phyloP scores from a whole-genome alignment of 2,329 filamentous ascomycete species.

The Sclerotinia spermophila region DNA sequence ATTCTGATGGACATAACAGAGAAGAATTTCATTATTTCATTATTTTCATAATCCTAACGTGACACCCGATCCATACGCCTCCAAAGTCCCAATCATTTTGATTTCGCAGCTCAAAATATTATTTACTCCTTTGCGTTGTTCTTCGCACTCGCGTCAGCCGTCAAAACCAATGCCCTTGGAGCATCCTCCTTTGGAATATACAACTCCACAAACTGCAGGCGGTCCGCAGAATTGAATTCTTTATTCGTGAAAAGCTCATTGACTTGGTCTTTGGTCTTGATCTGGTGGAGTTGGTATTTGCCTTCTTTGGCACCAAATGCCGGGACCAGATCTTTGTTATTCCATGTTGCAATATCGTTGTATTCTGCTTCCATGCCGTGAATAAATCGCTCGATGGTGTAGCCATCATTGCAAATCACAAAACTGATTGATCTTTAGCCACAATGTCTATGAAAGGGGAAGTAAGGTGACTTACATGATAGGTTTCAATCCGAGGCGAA shows the following conservation, averaged over 20 bases:
- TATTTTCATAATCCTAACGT: not conserved
- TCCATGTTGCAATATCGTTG: slow-evolving; percentile 77
- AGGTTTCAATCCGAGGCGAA: slow-evolving; percentile 67
- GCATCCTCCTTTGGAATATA: slow-evolving; percentile 79
- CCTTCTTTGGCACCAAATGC: slow-evolving; percentile 62
- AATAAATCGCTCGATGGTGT: slow-evolving; percentile 85
- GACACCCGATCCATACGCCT: not conserved
- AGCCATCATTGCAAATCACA: slow-evolving; percentile 83
- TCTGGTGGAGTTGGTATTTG: slow-evolving; percentile 58
- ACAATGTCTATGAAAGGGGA: not conserved
- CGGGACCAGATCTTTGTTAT: slow-evolving; percentile 63
- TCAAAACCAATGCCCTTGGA: slow-evolving; percentile 64
- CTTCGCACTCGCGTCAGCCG: slow-evolving; percentile 66
- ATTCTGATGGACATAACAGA: not conserved
- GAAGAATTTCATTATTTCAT: slow-evolving; percentile 1
- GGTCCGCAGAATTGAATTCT: slow-evolving; percentile 56
- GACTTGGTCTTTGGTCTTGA: slow-evolving; percentile 67
- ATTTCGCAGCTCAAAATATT: not conserved
- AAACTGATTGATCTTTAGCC: slow-evolving; percentile 48
- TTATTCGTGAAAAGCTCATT: slow-evolving; percentile 60
- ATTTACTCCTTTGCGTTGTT: slow-evolving; percentile 52
- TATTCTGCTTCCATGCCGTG: slow-evolving; percentile 77
- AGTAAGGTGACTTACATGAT: slow-evolving; percentile 59
- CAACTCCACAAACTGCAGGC: slow-evolving; percentile 72
- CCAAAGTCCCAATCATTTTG: not conserved